Evolutionary conservation across 352 stramenopile species (phyloP).

Genomic region (Elongisporangium undulatum): DNA sequence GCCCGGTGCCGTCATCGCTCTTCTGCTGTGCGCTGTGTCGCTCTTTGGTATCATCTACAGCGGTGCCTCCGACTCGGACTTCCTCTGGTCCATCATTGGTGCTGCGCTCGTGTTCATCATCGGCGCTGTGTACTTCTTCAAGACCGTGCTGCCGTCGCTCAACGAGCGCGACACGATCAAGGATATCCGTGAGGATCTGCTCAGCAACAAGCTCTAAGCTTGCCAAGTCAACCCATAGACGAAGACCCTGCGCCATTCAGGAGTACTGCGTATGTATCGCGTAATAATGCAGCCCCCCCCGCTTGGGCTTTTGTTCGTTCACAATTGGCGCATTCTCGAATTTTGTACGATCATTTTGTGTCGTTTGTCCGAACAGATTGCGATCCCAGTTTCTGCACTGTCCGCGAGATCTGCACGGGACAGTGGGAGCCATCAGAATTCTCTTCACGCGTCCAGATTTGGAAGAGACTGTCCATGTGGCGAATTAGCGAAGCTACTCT

Average conservation of each 20-base stretch:
- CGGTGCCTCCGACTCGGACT: slow-evolving; percentile 37
- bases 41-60: slow-evolving; percentile 59
- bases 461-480: neutral
- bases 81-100: slow-evolving; percentile 43
- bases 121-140: slow-evolving; percentile 39
- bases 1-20: slow-evolving; percentile 31
- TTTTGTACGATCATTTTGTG: neutral
- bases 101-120: slow-evolving; percentile 37
- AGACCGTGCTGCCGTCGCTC: slow-evolving; percentile 27
- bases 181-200: slow-evolving; percentile 35
- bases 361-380: neutral
- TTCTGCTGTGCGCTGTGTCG: slow-evolving; percentile 39
- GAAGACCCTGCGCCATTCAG: neutral
- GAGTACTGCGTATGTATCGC: neutral
- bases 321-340: neutral
- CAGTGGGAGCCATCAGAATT: neutral
- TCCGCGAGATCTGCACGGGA: neutral
- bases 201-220: slow-evolving; percentile 29
- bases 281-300: neutral
- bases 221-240: neutral
- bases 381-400: neutral
- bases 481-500: neutral
- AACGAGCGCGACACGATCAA: slow-evolving; percentile 20
- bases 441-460: neutral
- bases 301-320: neutral